phyloP scores from a whole-genome alignment of 2,329 filamentous ascomycete species.

The Sporothrix pseudoabietina region DNA sequence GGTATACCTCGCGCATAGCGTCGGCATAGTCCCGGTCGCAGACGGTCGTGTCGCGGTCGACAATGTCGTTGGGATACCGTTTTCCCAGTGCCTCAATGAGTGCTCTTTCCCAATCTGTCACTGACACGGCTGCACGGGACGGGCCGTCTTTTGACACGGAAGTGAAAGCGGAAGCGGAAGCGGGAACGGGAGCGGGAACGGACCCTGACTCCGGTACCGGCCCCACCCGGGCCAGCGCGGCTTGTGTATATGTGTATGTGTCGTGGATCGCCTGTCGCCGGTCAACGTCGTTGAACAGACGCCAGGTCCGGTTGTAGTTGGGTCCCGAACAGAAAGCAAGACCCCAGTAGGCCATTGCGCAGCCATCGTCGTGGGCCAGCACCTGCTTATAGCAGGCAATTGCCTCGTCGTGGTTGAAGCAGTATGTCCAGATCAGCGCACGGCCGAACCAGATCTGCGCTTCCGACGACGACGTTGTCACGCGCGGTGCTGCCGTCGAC shows the following conservation, averaged over 20 bases:
- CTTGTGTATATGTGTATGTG: conserved; percentile 15
- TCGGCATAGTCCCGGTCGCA: conserved; percentile 24
- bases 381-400: conserved; percentile 64
- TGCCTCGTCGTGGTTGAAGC: conserved; percentile 75
- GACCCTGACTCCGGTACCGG: not conserved
- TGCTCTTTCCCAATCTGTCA: conserved; percentile 24
- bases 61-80: conserved; percentile 23
- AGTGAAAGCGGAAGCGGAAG: not conserved
- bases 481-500: not conserved
- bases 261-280: conserved; percentile 39
- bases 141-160: not conserved
- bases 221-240: not conserved
- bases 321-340: conserved; percentile 71
- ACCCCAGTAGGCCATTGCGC: conserved; percentile 69
- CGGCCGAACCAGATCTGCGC: conserved; percentile 68
- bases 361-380: conserved; percentile 55
- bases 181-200: not conserved
- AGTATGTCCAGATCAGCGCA: conserved; percentile 72
- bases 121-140: not conserved
- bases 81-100: conserved; percentile 20
- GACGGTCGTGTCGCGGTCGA: conserved; percentile 7
- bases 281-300: conserved; percentile 66
- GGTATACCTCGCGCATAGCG: conserved; percentile 26
- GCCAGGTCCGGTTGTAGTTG: conserved; percentile 79
- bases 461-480: conserved; percentile 20